These are phyloP conservation scores for Aspergillus fischeri DNA, from an alignment of 2,329 filamentous ascomycete species.

Conservation along the genomic window DNA sequence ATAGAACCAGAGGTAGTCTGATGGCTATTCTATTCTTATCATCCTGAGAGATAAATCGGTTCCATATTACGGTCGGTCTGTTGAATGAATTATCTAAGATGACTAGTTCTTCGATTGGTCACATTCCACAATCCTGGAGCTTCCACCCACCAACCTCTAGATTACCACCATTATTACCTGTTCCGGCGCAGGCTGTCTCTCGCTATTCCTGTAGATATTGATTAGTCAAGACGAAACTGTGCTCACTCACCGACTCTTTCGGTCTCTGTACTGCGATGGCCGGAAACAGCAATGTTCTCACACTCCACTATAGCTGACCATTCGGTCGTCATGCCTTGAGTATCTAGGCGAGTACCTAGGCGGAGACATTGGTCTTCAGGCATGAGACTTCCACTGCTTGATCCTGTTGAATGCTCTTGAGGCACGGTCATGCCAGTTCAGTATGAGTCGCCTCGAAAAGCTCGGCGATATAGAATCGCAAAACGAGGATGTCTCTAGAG, in stretches of 20 bases:
- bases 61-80: not conserved
- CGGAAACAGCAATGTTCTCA: slow-evolving; percentile 1
- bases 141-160: not conserved
- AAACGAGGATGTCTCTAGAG: slow-evolving; percentile 6
- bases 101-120: not conserved
- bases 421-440: slow-evolving; percentile 5
- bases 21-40: too few relatives aligned
- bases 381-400: not conserved
- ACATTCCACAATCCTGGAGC: slow-evolving; percentile 1
- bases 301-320: not conserved
- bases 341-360: not conserved
- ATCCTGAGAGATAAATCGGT: too few relatives aligned
- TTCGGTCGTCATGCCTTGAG: not conserved
- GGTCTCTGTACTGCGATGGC: not conserved
- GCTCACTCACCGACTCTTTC: not conserved
- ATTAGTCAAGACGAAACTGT: not conserved
- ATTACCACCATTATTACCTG: not conserved
- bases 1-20: too few relatives aligned
- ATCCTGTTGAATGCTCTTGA: not conserved
- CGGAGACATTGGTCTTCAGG: not conserved
- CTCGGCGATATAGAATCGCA: slow-evolving; percentile 21
- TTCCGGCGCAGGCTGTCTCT: not conserved
- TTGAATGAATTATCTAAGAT: not conserved
- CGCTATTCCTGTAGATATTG: not conserved
- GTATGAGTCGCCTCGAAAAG: slow-evolving; percentile 16